A percentile compares a stretch with the other conserved stretches of the same genome.
phyloP scores from a whole-genome alignment of 2,329 filamentous ascomycete species.

The Penicillium sp. region DNA sequence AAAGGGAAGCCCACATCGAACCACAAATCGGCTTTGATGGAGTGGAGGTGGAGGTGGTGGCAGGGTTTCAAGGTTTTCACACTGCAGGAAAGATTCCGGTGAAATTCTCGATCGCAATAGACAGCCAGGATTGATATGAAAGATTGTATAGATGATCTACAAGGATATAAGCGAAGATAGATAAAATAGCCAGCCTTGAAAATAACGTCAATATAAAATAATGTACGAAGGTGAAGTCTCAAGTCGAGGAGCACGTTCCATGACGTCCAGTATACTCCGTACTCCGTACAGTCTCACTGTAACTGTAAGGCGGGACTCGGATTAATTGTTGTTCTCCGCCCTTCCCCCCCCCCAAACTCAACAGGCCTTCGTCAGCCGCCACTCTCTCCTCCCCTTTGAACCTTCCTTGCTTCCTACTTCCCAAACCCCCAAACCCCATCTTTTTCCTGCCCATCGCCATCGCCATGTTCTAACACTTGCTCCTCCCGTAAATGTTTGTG shows the following conservation, averaged over 20 bases:
- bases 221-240: background rate
- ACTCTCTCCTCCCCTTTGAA: slow-evolving; percentile 31
- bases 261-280: slow-evolving; percentile 1
- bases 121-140: background rate
- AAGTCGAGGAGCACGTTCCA: slow-evolving; percentile 1
- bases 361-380: slow-evolving; percentile 42
- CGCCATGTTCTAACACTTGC: slow-evolving; percentile 31
- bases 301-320: slow-evolving; percentile 18
- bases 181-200: background rate
- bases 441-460: slow-evolving; percentile 13
- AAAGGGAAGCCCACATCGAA: background rate
- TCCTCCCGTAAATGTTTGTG: slow-evolving; percentile 34
- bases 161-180: background rate
- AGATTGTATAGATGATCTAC: background rate
- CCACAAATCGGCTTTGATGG: background rate
- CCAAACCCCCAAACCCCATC: slow-evolving; percentile 14
- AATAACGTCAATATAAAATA: background rate
- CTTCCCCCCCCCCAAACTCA: slow-evolving; percentile 20
- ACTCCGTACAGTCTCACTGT: background rate
- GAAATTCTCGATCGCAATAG: background rate
- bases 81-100: slow-evolving; percentile 6
- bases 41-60: slow-evolving; percentile 7
- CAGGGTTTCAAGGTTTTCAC: slow-evolving; percentile 22
- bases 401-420: slow-evolving; percentile 30
- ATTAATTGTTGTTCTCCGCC: slow-evolving; percentile 39